Base-by-base conservation (phyloP, 2,329 filamentous ascomycete species). In the Sarocladium kiliense region DNA sequence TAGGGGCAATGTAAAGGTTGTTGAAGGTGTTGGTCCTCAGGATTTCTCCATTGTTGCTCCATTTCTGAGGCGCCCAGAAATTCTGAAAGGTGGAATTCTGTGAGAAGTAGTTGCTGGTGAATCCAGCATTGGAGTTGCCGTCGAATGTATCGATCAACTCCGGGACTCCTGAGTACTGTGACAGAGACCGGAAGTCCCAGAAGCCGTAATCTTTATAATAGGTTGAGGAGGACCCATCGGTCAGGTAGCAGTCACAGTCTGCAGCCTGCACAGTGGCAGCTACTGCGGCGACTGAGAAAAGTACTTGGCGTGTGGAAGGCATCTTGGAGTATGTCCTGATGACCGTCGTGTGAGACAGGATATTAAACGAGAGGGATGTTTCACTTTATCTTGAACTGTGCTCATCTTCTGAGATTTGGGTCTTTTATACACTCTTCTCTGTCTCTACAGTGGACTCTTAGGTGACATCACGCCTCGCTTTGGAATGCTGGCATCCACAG, bases 1-100 rank as follows among this genome's bases (percentile, higher is more conserved):
- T 75, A 36, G 65, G 58, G 59, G 77, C 72, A 50, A 79, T 72
- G 63, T 77, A 79, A 26, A 75, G 34, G 54, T 75, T 74, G 60
- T 68, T 74, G 37, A 64, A 65, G 1, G 71, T 69, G 57, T 73
- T 70, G 47, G 67, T 59, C 66, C 71, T 72, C 1, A 62, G 58
- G 1, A 71, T 66, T 1, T 64, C 64, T 64, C 2, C 61, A 16
- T 63, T 66, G 44, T 73, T 74, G 58, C 66, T 64, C 73, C 73
- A 76, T 36, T 60, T 68, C 59, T 71, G 68, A 0, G 68, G 55
- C 18, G 63, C 60, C 73, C 72, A 75, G 25, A 65, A 64, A 53
- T 66, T 57, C 6, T 62, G 60, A 59, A 69, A 76, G 1, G 63
- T 58, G 12, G 59, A 59, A 3, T 61, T 54, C 32, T 62, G 62